Evolutionary conservation across 306 rosid species (phyloP).

Genomic region (Trichosanthes cucumerina): DNA sequence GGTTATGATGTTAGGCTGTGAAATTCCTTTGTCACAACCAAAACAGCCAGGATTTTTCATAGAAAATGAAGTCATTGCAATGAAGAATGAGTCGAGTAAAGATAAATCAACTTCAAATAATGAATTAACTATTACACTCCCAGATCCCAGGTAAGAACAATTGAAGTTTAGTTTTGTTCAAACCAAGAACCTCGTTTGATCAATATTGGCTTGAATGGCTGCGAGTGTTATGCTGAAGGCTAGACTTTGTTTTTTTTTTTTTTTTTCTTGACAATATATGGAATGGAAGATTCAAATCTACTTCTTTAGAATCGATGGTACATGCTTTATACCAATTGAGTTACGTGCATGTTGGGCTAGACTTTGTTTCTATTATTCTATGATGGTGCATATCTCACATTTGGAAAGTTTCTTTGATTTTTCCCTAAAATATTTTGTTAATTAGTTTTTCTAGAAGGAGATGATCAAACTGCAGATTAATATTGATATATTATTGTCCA

Average conservation of each 20-base stretch:
- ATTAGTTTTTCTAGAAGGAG: not conserved
- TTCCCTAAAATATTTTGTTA: not conserved
- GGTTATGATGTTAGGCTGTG: conserved; percentile 17
- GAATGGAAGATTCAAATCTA: no score
- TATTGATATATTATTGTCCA: not conserved
- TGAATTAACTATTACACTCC: not conserved
- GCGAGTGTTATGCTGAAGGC: not conserved
- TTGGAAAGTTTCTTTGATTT: not conserved
- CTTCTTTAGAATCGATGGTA: no score
- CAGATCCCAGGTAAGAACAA: not conserved
- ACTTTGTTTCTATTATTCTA: not conserved
- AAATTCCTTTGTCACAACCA: conserved; percentile 11
- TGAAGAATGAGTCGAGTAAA: not conserved
- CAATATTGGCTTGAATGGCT: not conserved
- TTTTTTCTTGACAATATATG: no score
- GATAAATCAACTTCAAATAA: not conserved
- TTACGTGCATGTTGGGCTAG: not conserved
- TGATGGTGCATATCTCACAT: not conserved
- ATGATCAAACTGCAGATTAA: not conserved
- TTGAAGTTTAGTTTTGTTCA: not conserved
- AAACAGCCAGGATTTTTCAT: conserved; percentile 13
- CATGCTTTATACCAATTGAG: no score
- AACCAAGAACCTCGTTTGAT: not conserved
- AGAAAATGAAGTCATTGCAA: not conserved
- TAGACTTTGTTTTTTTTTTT: not conserved